phyloP scores from a whole-genome alignment of 2,329 filamentous ascomycete genomes.

The Neonectria sp. region DNA sequence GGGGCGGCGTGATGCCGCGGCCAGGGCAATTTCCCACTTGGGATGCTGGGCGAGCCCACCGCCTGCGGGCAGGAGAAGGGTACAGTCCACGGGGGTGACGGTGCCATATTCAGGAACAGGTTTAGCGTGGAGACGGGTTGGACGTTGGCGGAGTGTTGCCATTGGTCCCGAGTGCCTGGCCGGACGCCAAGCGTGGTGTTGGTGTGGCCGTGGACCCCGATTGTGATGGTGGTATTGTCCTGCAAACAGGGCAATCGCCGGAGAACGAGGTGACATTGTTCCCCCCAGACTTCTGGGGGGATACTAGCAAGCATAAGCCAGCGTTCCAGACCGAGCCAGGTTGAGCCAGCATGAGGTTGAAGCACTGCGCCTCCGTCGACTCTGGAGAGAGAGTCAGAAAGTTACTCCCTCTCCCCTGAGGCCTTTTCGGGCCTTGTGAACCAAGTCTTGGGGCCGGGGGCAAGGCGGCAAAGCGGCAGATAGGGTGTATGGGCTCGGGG shows the following conservation, averaged over 20 bases:
- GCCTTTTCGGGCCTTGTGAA: not conserved
- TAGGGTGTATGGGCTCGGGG: not conserved
- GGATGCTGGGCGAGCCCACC: constrained; percentile 20
- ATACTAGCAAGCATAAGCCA: not conserved
- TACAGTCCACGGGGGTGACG: constrained; percentile 10
- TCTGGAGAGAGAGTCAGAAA: not conserved
- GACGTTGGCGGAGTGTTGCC: constrained; percentile 28
- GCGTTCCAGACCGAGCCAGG: not conserved
- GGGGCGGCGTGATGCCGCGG: constrained; percentile 21
- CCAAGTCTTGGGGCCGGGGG: not conserved
- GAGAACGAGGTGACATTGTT: not conserved
- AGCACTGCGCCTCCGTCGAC: not conserved
- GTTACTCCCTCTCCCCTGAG: not conserved
- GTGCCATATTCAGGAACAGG: constrained; percentile 51
- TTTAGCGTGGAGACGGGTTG: constrained; percentile 41
- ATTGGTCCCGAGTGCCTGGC: constrained; percentile 25
- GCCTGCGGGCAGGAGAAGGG: constrained; percentile 23
- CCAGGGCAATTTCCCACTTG: constrained; percentile 40
- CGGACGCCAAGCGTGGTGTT: constrained; percentile 5
- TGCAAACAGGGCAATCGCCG: not conserved
- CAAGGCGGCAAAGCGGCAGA: constrained; percentile 4
- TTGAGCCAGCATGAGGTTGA: not conserved
- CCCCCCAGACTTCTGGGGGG: constrained; percentile 1
- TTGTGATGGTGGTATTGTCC: not conserved
- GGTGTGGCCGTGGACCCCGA: not conserved